Evolutionary conservation across 106 monocot species (phyloP), one percentile per base, ranked within the genome.

Genomic region (Cymbidium sinense): DNA sequence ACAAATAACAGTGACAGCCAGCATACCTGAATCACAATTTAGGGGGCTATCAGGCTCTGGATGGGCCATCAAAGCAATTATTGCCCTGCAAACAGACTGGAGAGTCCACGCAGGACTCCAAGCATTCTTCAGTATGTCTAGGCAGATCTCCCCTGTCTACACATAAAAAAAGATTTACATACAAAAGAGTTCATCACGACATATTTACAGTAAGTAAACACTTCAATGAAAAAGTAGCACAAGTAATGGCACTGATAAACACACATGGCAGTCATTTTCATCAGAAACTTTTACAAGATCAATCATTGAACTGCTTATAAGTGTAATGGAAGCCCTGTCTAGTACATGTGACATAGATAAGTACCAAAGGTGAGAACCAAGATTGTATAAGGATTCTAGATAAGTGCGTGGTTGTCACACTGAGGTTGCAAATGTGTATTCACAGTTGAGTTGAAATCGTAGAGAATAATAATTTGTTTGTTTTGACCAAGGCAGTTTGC

Each of bases 101-200:
- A 98, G 88, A 20, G 94, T 98, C 98, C 98, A 98, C 18, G 94
- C 94, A 44, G 98, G 98, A 76, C 94, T 94, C 94, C 94, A 92
- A 36, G 92, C 98, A 90, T 92, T 94, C 84, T 94, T 98, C 88
- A 98, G 87, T 78, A 98, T 98, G 83, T 98, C 98, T 10, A 98
- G 80, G 82, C 98, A 98, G 55, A 98, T 98, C 75, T 98, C 98
- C 51, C 94, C 98, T 2, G 98, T 94, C 98, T 98, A 37, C 33
- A 86, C 23, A 50, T 36, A 65, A 36, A 51, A 50, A 81, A 75
- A 74, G 4, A 36, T 6, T 67, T 67, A 67, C 8, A 30, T 13
- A 0, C 9, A 67, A 33, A 61, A 61, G 23, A 23, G 23, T 23
- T 27, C 17, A 47, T 13, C 47, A 2, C 33, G 13, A 33, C 31